Evolutionary conservation across 2,329 filamentous ascomycete genomes (phyloP).

Genomic region (Colletotrichum lupini): DNA sequence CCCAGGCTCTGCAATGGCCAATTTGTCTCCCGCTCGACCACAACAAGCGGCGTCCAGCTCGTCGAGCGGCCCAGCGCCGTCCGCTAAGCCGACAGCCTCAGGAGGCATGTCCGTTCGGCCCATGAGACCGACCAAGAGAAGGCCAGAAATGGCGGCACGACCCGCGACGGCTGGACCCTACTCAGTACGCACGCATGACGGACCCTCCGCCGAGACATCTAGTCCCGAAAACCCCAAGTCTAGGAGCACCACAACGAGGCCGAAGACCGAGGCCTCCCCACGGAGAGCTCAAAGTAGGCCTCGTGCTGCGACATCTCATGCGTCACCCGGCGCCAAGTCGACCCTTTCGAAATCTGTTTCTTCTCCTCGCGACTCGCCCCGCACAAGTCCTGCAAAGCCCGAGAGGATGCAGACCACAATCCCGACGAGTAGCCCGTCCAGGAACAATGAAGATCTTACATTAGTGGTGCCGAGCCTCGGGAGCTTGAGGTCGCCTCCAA

Average conservation of each 20-base stretch:
- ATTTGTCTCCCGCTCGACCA: constrained; percentile 55
- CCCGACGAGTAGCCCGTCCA: constrained; percentile 58
- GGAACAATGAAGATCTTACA: constrained; percentile 64
- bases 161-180: constrained; percentile 75
- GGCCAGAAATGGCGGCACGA: constrained; percentile 67
- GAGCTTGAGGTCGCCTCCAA: constrained; percentile 42
- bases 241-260: constrained; percentile 61
- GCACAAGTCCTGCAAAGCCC: constrained; percentile 53
- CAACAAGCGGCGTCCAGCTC: constrained; percentile 47
- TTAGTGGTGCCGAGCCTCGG: constrained; percentile 61
- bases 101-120: constrained; percentile 73
- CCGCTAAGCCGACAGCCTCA: constrained; percentile 55
- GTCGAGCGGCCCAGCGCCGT: constrained; percentile 46
- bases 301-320: constrained; percentile 57
- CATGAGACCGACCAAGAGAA: constrained; percentile 68
- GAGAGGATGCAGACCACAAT: constrained; percentile 44
- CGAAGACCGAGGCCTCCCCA: constrained; percentile 62
- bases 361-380: constrained; percentile 49
- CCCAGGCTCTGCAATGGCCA: constrained; percentile 58
- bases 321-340: constrained; percentile 51
- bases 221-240: constrained; percentile 60
- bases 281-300: constrained; percentile 59
- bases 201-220: constrained; percentile 50
- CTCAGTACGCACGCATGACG: constrained; percentile 67
- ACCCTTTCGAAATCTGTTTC: constrained; percentile 29